Evolutionary conservation across 164 flowering plant genomes (phyloP), one percentile per base, ranked within the genome.

Genomic region (Vitis amurensis): DNA sequence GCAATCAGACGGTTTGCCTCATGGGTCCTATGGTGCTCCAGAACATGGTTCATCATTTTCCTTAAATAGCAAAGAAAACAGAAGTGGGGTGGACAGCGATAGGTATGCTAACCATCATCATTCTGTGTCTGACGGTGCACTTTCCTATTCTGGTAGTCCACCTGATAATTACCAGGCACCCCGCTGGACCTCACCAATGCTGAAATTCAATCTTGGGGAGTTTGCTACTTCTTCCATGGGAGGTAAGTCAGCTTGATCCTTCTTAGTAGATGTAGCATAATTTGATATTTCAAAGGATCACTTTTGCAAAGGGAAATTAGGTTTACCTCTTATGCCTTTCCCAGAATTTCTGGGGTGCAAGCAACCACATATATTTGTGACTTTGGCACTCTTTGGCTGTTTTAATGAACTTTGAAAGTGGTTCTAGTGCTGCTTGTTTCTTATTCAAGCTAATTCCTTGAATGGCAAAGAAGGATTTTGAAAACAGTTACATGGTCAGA

Each of bases 71-170:
- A 78, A 74, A 66, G 75, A 77, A 70, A 78, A 77, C 77, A 78
- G 82, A 74, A 68, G 77, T 55, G 67, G 77, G 77, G 55, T 70
- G 69, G 79, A 80, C 69, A 80, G 82, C 74, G 84, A 78, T 29
- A 74, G 67, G 19, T 68, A 58, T 60, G 52, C 80, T 55, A 78
- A 78, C 61, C 84, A 83, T 75, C 82, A 83, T 3, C 84, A 83
- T 77, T 83, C 86, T 29, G 76, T 80, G 61, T 83, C 86, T 67
- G 86, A 83, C 70, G 84, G 82, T n/a, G 80, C 62, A 51, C 79
- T 80, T 29, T 80, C 86, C 62, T 83, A 80, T 66, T 70, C 77
- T 71, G 84, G 69, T 59, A 80, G 86, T 72, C 82, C 79, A 11
- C 68, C 82, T 30, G 74, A 78, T 63, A 80, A 65, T 66, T 44